These are phyloP conservation scores for Xylariales sp. DNA, from an alignment of 2,329 filamentous ascomycete genomes.

Conservation along the genomic window DNA sequence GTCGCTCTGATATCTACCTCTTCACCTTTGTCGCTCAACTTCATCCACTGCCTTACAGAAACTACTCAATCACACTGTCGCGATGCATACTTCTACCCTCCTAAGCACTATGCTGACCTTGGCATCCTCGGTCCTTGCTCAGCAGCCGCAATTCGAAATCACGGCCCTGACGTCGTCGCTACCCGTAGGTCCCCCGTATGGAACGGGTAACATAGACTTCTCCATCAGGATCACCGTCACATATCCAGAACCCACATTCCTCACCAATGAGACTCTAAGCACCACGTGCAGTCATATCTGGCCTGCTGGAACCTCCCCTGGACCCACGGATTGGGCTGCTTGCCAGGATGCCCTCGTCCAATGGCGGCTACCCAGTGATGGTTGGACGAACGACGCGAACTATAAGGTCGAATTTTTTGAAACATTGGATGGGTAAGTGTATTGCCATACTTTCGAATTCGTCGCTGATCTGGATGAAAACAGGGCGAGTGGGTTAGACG, in stretches of 20 bases:
- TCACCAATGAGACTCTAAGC: conserved; percentile 12
- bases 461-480: conserved; percentile 12
- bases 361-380: conserved; percentile 18
- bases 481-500: conserved; percentile 14
- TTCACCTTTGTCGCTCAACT: too few relatives aligned
- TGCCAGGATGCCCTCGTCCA: conserved; percentile 15
- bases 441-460: not conserved
- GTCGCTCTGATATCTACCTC: too few relatives aligned
- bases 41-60: too few relatives aligned
- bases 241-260: conserved; percentile 16
- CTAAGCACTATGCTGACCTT: too few relatives aligned
- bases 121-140: too few relatives aligned
- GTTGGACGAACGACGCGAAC: conserved; percentile 17
- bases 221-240: conserved; percentile 15
- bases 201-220: conserved; percentile 14
- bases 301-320: conserved; percentile 15
- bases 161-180: too few relatives aligned
- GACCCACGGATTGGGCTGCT: conserved; percentile 17
- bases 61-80: too few relatives aligned
- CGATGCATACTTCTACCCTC: too few relatives aligned
- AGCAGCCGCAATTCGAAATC: too few relatives aligned
- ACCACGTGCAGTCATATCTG: conserved; percentile 19
- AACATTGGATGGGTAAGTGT: conserved; percentile 18
- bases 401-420: conserved; percentile 19
- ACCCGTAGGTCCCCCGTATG: conserved; percentile 14